Evolutionary conservation across 148 eudicot species (phyloP), one percentile per base, ranked within the genome.

Genomic region (Camellia granthamiana): DNA sequence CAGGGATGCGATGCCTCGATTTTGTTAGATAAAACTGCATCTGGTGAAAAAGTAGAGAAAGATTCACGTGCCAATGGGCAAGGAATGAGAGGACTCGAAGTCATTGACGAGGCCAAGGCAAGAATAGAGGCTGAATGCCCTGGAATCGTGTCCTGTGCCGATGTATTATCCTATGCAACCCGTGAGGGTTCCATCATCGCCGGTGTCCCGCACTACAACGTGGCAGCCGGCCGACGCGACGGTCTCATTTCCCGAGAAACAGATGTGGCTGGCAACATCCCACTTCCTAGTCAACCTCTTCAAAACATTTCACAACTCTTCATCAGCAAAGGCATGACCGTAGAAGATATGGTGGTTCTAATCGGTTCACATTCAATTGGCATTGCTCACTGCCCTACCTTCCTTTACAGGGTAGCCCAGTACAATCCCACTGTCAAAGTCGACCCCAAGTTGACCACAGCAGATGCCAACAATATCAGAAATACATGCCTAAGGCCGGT

Each of bases 1-100:
- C 67, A 89, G 88, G 91, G 91, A n/a, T 89, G 89, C 73, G 91
- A 89, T 61, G 89, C 89, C 2, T 89, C 89, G 0, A 65, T 89
- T 7, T 73, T 89, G 5, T 69, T 89, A 18, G 87, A 86, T 51
- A 42, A 52, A 2, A 82, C 83, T 1, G 80, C 85, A n/a, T 49
- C 73, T 18, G 80, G 87, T 1, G 75, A 81, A 19, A 23, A 43
- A 19, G 41, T 73, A 4, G 92, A 89, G 80, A 84, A 75, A 61
- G 51, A 41, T 0, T 82, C 85, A 0, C 46, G 44, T 0, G 88
- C 81, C 38, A 87, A 85, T 76, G 3, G 3, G 0, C 78, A 81
- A 7, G 14, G 67, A 21, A 46, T 87, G 42, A 71, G 81, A 41
- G 91, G 91, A 10, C 75, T 79, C 0, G 89, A 89, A 0, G 74